Evolutionary conservation across 164 flowering plant species (phyloP), one percentile per base, ranked within the genome.

Genomic region (Liquidambar formosana): DNA sequence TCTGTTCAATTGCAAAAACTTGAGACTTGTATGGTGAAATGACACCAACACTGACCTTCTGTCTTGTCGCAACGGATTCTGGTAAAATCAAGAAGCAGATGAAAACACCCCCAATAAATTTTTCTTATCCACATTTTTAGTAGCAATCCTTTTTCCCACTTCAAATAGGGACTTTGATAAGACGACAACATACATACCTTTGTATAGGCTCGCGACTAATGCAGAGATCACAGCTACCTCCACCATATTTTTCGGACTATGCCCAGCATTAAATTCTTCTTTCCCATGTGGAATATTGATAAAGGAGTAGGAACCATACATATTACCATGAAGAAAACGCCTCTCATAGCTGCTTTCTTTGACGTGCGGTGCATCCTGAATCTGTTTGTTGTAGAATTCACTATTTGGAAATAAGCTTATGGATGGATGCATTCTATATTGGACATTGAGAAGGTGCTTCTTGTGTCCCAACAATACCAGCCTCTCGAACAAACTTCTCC

Each of bases 401-500:
- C 28, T 41, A 69, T 85, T 86, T 33, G 92, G 88, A 59, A 85
- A 88, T 8, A 1, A 45, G 66, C 89, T 88, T 23, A 88, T 86
- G 15, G 79, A 71, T 33, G 87, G 89, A 72, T 84, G 88, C 92
- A 88, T 85, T 47, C 92, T 43, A 27, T 84, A 78, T 44, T 87
- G 91, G 19, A 82, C 63, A 59, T 81, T 70, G 0, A 88, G 81
- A 43, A 84, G 83, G 63, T 77, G 80, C 63, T 77, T 88, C 6
- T 46, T 8, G 47, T 72, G 71, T 1, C 81, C 81, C 21, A 80
- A 15, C 0, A 21, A 16, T 27, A 66, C 58, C 74, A 87, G 54
- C 69, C 86, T 78, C 64, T 82, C 79, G 74, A 82, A 87, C 19
- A 85, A 74, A 58, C 91, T 87, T 74, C 88, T 79, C 53, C 89